A percentile compares a stretch with the other conserved stretches of the same genome.
These are phyloP conservation scores for Picea sitchensis DNA, from an alignment of 75 land plant genomes.

Conservation along the genomic window DNA sequence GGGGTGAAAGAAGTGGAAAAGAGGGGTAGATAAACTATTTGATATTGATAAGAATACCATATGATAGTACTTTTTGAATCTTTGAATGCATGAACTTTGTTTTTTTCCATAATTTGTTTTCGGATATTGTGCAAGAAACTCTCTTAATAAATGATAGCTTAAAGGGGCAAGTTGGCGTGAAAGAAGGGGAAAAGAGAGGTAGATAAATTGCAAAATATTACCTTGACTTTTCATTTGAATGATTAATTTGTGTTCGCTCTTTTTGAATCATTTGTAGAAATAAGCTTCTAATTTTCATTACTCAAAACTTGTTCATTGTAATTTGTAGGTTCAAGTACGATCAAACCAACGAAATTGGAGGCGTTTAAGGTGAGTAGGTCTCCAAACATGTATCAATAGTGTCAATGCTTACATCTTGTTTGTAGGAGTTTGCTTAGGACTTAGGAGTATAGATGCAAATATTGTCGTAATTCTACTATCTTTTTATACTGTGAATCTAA, in stretches of 20 bases:
- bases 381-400: not conserved
- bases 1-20: no score
- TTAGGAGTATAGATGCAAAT: no score
- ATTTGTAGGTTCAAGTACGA: constrained; percentile 14
- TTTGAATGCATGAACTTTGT: no score
- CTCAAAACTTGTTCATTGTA: not conserved
- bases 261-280: not conserved
- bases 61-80: no score
- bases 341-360: constrained; percentile 20
- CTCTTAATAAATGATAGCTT: not conserved
- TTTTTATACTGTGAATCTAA: no score
- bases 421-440: not conserved
- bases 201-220: not conserved
- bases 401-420: not conserved
- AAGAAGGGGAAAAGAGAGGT: not conserved
- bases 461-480: no score
- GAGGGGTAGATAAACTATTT: no score
- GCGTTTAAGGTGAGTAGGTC: constrained; percentile 12
- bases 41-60: no score
- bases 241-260: not conserved
- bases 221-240: not conserved
- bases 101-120: no score
- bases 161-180: not conserved
- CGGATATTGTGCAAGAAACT: not conserved
- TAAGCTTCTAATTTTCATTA: not conserved